Evolutionary conservation across 2,329 filamentous ascomycete genomes (phyloP).

Genomic region (Magnaporthiopsis poae): DNA sequence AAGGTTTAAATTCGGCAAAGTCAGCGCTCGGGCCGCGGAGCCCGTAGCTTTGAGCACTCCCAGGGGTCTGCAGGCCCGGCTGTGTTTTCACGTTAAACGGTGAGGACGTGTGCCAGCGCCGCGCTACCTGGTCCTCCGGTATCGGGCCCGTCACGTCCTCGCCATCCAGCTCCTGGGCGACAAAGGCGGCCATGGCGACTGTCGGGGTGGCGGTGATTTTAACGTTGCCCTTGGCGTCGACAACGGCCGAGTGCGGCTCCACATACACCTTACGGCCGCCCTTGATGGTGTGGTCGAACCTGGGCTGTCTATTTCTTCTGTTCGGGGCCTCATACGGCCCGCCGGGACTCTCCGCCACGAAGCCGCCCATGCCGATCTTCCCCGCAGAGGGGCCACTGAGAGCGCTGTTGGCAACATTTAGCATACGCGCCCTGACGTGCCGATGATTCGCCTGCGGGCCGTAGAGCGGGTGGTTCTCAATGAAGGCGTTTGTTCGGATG

Average conservation of each 20-base stretch:
- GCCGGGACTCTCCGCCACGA: constrained; percentile 34
- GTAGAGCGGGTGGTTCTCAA: constrained; percentile 52
- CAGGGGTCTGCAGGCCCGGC: background rate
- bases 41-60: background rate
- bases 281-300: constrained; percentile 34
- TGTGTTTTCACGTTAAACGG: background rate
- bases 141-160: background rate
- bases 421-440: constrained; percentile 40
- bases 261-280: constrained; percentile 49
- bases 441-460: constrained; percentile 44
- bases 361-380: constrained; percentile 47
- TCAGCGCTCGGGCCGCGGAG: background rate
- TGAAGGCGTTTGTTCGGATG: constrained; percentile 43
- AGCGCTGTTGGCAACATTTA: background rate
- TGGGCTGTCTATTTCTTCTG: constrained; percentile 9
- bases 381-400: constrained; percentile 15
- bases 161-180: constrained; percentile 36
- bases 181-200: constrained; percentile 27
- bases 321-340: constrained; percentile 30
- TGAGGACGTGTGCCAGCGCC: background rate
- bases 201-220: constrained; percentile 33
- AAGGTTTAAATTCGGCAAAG: background rate
- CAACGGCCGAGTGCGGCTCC: constrained; percentile 30
- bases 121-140: background rate
- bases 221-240: constrained; percentile 43